Evolutionary conservation across 306 rosid genomes (phyloP), one percentile per base, ranked within the genome.

Genomic region (Castanea mollissima): DNA sequence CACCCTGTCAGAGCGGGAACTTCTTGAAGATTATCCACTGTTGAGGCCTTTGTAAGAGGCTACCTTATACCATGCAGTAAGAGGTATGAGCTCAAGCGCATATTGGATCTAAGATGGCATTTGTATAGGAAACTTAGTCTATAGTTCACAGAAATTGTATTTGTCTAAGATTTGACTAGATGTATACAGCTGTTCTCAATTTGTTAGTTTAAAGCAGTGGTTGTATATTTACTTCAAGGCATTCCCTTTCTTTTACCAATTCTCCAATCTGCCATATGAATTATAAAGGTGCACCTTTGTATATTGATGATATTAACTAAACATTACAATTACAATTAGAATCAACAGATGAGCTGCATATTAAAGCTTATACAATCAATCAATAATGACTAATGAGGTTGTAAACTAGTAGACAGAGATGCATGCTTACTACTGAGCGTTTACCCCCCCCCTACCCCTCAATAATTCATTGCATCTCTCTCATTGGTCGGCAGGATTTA

Each of bases 21-120:
- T 93, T 69, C 99, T 96, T 11, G 98, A 93, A 90, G 99, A 96
- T 78, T 96, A 96, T 84, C 97, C 99, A 6, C 98, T 96, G 76
- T 80, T 96, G 85, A 88, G 98, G 91, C 99, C 99, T 80, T 85
- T 96, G 81, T 88, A 60, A 62, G 63, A 2, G 25, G 67, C 54
- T 23, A n/a, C 63, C 76, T 32, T 64, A 79, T 76, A n/a, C 62
- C 29, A 64, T 55, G 75, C 79, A 20, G 65, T 79, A 69, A 52
- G 54, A 55, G 73, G 78, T 49, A 82, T 41, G 82, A 84, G 75
- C 79, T 52, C 76, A 64, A 74, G 49, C 55, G 69, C 64, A 64
- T 85, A 74, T 64, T 55, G 57, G 67, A 29, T 73, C 51, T 74
- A 76, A n/a, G 12, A 18, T 46, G 29, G 71, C 69, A 72, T 64